These are phyloP conservation scores for Prunus yedoensis DNA, from an alignment of 331 rosid species.

Conservation along the genomic window DNA sequence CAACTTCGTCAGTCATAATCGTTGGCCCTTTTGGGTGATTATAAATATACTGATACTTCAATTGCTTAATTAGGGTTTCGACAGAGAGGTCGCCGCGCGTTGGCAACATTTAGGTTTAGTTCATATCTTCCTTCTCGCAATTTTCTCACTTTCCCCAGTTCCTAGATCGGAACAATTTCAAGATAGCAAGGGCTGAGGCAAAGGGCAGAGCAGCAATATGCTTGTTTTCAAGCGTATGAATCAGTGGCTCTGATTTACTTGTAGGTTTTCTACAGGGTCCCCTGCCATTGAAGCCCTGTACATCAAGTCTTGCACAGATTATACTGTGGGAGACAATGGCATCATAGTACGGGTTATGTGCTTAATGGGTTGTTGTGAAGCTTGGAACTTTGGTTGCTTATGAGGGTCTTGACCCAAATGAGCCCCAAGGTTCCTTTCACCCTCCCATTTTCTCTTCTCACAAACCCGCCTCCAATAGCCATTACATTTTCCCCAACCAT, in stretches of 20 bases:
- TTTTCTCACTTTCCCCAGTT: background rate
- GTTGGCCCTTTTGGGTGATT: background rate
- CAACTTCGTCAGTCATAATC: no score
- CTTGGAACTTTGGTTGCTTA: slow-evolving; percentile 21
- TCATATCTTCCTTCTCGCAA: background rate
- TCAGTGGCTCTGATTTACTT: slow-evolving; percentile 60
- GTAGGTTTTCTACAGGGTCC: slow-evolving; percentile 73
- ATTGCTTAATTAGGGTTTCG: background rate
- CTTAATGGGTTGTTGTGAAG: slow-evolving; percentile 23
- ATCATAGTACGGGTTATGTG: slow-evolving; percentile 89
- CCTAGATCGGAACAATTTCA: background rate
- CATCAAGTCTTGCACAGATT: slow-evolving; percentile 22
- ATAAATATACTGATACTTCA: background rate
- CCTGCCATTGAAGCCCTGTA: slow-evolving; percentile 59
- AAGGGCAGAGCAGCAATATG: slow-evolving; percentile 48
- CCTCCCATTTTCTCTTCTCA: slow-evolving; percentile 31
- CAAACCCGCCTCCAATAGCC: slow-evolving; percentile 86
- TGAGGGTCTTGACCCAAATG: background rate
- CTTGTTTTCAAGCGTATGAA: background rate
- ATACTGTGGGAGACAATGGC: slow-evolving; percentile 38
- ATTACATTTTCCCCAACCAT: slow-evolving; percentile 32
- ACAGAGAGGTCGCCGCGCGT: background rate
- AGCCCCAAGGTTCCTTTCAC: slow-evolving; percentile 18
- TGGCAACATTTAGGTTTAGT: background rate
- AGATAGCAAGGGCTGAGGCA: slow-evolving; percentile 39